Base-by-base conservation (phyloP, 352 stramenopile genomes). In the Phytophthora pinifolia region DNA sequence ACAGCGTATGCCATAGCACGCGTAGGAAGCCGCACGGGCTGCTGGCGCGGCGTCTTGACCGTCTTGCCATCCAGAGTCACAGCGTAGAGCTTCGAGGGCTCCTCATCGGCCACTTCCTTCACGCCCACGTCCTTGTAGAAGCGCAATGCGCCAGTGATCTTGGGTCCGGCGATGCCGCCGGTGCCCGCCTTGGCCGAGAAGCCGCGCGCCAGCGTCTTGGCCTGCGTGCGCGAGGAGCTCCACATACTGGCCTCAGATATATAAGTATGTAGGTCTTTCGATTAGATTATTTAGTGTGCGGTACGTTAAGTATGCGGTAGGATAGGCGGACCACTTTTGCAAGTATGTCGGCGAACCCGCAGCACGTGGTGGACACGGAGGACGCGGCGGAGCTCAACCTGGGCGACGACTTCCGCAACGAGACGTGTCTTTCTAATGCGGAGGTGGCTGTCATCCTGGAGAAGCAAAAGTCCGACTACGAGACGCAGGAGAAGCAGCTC, bases 401-500 rank as follows among this genome's bases (percentile, higher is more conserved):
- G 35, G 86, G 86, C 46, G 82, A 90, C 46, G 87, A 96, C 60
- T 96, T 96, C 67, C 79, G 88, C 58, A 74, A 90, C 51, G 86
- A 94, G 65, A 94, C 83, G 46, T 96, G 87, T 60, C 72, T 96
- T 47, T 94, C 86, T 3, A 96, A 96, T 47, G 87, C 87, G 29
- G 86, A 96, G 57, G 87, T 96, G 14, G 87, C 87, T 1, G 87
- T 96, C 13, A 94, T 96, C 49, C 70, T 96, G 31, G 85, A 96
- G 64, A 94, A 96, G 78, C 86, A 94, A 37, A 94, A 94, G 65
- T 79, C 74, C 30, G 83, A 96, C 66, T 96, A 95, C 70, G 87
- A 96, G 70, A 92, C 85, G 65, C 84, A 95, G 61, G 86, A 95
- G 71, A 95, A 95, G 65, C 82, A 91, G 70, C 75, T 95, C 51